Evolutionary conservation across 2,329 filamentous ascomycete genomes (phyloP), one percentile per base, ranked within the genome.

Genomic region (Pseudopithomyces maydicus): DNA sequence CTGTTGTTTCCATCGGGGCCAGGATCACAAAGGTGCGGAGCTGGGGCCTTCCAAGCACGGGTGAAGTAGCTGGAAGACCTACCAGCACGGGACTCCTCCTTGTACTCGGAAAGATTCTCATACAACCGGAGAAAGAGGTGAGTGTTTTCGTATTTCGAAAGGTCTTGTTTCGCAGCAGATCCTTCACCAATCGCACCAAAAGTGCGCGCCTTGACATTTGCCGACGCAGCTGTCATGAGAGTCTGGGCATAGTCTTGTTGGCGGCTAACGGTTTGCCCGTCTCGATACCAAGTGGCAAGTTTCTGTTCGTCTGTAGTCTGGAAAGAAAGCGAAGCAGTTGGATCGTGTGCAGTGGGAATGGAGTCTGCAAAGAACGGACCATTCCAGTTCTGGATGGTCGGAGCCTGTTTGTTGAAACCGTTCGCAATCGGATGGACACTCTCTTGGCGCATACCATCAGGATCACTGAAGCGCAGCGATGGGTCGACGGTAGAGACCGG

Each of bases 61-160:
- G 68, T 76, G 61, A 77, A 81, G 65, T 79, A 78, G 43, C 74
- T 74, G 56, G 36, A 62, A n/a, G 29, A 71, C 61, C 54, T 70
- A 5, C 60, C 61, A 39, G 56, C 47, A 14, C 54, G 56, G 15
- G 49, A 58, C 45, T 71, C 65, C 20, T 72, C 78, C 35, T 74
- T 64, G 56, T 82, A 81, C 26, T 73, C 71, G 7, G 70, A 69
- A 1, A 81, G 69, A 32, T 73, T 79, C 59, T 81, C 78, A 48
- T 77, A 74, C 11, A 80, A 59, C 2, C 77, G 73, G 6, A 80
- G 71, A 51, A 80, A 74, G 3, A 77, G 55, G 35, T 70, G 72
- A 17, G 74, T 78, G 19, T 73, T 72, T 14, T 62, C 61, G 39
- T 62, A 63, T 32, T 47, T 55, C 8, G 54, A 20, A 8, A 22